Percentiles rank a stretch among this genome's conserved stretches.
Evolutionary conservation across 345 rosid genomes (phyloP).

Genomic region (Eucalyptus marginata): DNA sequence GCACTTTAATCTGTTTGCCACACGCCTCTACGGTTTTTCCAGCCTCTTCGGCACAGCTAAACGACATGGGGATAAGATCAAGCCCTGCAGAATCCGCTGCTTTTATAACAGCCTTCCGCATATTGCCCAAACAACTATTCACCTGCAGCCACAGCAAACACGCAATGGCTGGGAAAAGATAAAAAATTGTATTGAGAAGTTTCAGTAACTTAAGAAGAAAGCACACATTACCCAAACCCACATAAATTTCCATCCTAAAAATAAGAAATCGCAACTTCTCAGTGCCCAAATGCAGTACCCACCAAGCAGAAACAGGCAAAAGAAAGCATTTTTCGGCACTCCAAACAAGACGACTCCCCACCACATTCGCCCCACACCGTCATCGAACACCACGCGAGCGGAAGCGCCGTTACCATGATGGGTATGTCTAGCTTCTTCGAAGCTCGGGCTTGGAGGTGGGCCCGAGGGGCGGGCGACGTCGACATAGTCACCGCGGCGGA

Average conservation of each 20-base stretch:
- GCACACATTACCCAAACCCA: neutral
- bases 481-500: neutral
- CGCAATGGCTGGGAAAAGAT: no score
- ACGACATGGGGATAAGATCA: no score
- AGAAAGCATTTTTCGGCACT: neutral
- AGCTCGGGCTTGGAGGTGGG: neutral
- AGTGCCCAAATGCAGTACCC: neutral
- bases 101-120: no score
- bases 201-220: neutral
- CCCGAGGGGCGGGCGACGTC: neutral
- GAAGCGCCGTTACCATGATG: neutral
- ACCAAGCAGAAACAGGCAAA: neutral
- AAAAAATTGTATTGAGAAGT: no score
- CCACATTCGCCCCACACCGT: neutral
- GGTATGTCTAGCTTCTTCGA: neutral
- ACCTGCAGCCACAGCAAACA: no score
- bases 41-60: no score
- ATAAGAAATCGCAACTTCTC: neutral
- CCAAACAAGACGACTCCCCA: neutral
- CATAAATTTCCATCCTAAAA: neutral
- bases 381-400: neutral
- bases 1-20: no score
- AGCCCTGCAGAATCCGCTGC: no score
- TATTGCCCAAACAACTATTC: no score
- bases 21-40: no score